These are phyloP conservation scores for Phaeodactylum tricornutum DNA, from an alignment of 108 stramenopile species.

Conservation along the genomic window DNA sequence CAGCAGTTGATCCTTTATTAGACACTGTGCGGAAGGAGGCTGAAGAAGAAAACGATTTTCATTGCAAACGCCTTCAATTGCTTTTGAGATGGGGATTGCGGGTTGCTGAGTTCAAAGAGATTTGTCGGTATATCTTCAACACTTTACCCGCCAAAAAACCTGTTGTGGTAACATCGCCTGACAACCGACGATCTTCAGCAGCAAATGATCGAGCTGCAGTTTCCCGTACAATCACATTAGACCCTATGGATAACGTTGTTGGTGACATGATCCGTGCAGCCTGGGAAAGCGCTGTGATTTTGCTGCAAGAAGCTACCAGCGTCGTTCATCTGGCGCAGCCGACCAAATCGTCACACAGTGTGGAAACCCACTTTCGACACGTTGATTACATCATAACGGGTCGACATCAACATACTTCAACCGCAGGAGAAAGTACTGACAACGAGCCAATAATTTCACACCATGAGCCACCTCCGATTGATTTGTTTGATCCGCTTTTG, in stretches of 20 bases:
- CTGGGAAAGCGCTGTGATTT: too few species aligned
- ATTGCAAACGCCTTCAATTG: background rate
- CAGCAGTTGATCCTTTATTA: too few species aligned
- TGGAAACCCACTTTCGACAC: conserved; percentile 35
- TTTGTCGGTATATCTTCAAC: conserved; percentile 28
- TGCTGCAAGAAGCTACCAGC: too few species aligned
- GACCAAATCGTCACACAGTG: conserved; percentile 5
- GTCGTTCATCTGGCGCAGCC: too few species aligned
- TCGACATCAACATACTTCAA: background rate
- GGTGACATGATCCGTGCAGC: too few species aligned
- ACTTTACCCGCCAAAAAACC: conserved; percentile 15
- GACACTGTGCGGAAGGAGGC: too few species aligned
- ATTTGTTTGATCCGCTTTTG: conserved; percentile 29
- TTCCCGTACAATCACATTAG: too few species aligned
- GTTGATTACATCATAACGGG: conserved; percentile 27
- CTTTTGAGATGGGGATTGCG: conserved; percentile 26
- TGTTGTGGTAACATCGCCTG: conserved; percentile 7
- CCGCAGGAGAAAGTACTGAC: background rate
- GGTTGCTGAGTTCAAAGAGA: conserved; percentile 27
- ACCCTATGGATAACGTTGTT: too few species aligned
- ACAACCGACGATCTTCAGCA: too few species aligned
- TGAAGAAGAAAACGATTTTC: conserved; percentile 8
- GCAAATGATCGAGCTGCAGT: too few species aligned
- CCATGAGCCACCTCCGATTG: conserved; percentile 23
- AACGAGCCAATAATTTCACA: background rate